Evolutionary conservation across 2,329 filamentous ascomycete species (phyloP).

Genomic region (Daldinia eschscholtzii): DNA sequence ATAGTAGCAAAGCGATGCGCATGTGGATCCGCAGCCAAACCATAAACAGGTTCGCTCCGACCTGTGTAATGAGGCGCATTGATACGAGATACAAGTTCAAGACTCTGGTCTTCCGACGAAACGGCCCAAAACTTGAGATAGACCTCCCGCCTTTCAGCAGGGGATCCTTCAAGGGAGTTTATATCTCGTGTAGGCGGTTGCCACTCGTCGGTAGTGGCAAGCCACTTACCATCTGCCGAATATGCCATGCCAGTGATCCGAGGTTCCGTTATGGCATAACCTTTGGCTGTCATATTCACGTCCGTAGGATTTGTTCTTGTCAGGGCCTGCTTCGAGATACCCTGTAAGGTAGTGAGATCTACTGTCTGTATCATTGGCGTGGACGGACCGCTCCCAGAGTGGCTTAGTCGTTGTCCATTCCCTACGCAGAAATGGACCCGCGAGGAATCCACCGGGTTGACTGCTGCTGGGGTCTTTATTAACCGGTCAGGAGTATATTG

Average conservation of each 20-base stretch:
- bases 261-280: constrained; percentile 80
- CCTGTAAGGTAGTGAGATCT: constrained; percentile 82
- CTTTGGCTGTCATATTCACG: constrained; percentile 79
- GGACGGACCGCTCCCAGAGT: constrained; percentile 64
- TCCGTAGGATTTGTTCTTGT: constrained; percentile 89
- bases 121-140: constrained; percentile 92
- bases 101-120: constrained; percentile 66
- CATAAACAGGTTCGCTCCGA: constrained; percentile 72
- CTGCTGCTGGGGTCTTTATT: constrained; percentile 67
- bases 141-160: constrained; percentile 72
- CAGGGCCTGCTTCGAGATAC: constrained; percentile 87
- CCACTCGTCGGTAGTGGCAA: constrained; percentile 95
- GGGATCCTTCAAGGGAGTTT: constrained; percentile 64
- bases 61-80: constrained; percentile 81
- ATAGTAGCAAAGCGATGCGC: constrained; percentile 83
- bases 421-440: constrained; percentile 77
- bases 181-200: constrained; percentile 78
- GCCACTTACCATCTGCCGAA: constrained; percentile 85
- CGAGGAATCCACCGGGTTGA: constrained; percentile 73
- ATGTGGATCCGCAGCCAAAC: constrained; percentile 77
- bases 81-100: constrained; percentile 85
- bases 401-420: constrained; percentile 68
- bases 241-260: constrained; percentile 80
- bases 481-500: constrained; percentile 59
- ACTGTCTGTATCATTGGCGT: constrained; percentile 82